Evolutionary conservation across 768 basidiomycete species (phyloP), one percentile per base, ranked within the genome.

Genomic region (Rhizopogon vinicolor): DNA sequence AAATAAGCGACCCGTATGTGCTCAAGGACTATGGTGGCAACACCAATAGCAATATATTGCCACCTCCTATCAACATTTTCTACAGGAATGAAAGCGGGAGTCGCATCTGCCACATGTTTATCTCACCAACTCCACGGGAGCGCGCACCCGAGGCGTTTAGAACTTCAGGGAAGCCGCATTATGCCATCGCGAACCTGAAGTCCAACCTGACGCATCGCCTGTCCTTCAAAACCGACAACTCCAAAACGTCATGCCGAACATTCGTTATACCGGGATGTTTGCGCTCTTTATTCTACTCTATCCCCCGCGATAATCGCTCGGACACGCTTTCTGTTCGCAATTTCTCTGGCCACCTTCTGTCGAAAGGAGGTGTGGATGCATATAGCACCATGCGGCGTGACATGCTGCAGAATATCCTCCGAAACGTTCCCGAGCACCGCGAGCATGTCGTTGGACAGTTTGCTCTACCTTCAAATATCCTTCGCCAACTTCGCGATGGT

Each of bases 281-380:
- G 37, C 71, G 72, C 1, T 66, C 71, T 44, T 62, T 72, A 12
- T 53, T 74, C 7, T 72, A 69, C 45, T 60, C 65, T 51, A 62
- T 66, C 9, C 51, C 62, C 10, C 58, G 61, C 5, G 61, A 65
- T 7, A 65, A 66, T 31, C 65, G 62, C 40, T 41, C 58, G 1
- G 71, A 70, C 16, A 62, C 59, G 13, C 63, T 67, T 3, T 62
- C 65, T 22, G n/a, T 71, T 9, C 65, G 61, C 13, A 63, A 63
- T 1, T 69, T 71, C 44, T 73, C 69, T 54, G 69, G 71, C 48
- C 63, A 71, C 22, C 40, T 62, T 74, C 78, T 66, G 52, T 72
- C 59, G 72, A 70, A 60, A 71, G 73, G 52, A 60, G 73, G 58
- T 43, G 57, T 48, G 54, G 66, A 55, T 5, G 71, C 54, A 35